phyloP scores from a whole-genome alignment of 257 asterid genomes.

The Ehretia macrophylla region DNA sequence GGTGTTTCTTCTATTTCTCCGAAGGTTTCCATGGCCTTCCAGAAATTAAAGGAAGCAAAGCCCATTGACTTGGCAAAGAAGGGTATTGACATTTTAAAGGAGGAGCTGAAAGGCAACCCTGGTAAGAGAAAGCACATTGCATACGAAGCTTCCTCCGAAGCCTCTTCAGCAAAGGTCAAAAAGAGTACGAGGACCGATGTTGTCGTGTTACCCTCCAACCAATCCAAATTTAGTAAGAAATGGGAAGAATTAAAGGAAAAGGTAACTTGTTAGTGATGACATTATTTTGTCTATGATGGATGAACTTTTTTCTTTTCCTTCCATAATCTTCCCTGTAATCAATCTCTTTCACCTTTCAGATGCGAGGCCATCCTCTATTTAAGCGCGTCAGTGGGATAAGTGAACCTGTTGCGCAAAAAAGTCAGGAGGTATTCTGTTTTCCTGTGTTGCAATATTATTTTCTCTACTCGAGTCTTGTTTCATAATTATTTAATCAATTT shows the following conservation, averaged over 20 bases:
- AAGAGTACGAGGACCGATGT: conserved; percentile 75
- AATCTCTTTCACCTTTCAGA: conserved; percentile 34
- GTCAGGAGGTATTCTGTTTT: conserved; percentile 69
- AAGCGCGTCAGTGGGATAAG: conserved; percentile 64
- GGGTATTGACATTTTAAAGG: conserved; percentile 64
- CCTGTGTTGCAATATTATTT: neutral
- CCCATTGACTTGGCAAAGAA: conserved; percentile 80
- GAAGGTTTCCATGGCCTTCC: conserved; percentile 57
- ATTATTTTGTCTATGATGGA: too few species aligned
- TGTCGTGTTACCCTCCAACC: conserved; percentile 64
- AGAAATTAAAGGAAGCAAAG: conserved; percentile 72
- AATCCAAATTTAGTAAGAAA: conserved; percentile 75
- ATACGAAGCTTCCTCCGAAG: conserved; percentile 40
- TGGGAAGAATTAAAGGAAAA: conserved; percentile 77
- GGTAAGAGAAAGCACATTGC: conserved; percentile 76
- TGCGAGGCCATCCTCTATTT: conserved; percentile 70
- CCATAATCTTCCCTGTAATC: conserved; percentile 1
- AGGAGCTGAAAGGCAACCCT: conserved; percentile 81
- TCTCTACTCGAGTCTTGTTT: neutral
- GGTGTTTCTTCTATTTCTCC: conserved; percentile 56
- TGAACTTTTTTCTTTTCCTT: neutral
- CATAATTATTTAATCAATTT: neutral
- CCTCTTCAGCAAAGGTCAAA: conserved; percentile 50
- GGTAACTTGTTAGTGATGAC: conserved; percentile 32
- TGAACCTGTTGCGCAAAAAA: conserved; percentile 74